Percentiles rank a stretch among this genome's conserved stretches.
Conservation (phyloP, 2,329 filamentous ascomycete genomes). For the Ascosphaera acerosa region DNA sequence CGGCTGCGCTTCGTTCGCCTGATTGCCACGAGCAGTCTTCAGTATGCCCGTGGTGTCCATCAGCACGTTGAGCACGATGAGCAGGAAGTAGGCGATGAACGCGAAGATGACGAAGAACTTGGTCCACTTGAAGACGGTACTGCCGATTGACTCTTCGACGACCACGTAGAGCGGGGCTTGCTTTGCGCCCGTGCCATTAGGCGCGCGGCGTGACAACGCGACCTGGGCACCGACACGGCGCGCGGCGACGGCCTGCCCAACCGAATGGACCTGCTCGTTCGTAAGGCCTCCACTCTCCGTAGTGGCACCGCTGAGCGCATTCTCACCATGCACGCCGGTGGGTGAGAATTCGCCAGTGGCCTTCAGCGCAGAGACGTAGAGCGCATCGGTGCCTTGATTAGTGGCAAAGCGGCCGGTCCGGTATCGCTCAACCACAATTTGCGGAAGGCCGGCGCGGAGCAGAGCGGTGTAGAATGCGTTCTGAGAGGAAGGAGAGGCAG, state of each 20-base stretch:
- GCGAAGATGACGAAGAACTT: slow-evolving; percentile 63
- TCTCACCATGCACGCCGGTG: not conserved
- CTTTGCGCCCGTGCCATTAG: slow-evolving; percentile 40
- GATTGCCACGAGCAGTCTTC: slow-evolving; percentile 47
- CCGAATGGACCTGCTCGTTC: slow-evolving; percentile 43
- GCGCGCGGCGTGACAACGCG: slow-evolving; percentile 20
- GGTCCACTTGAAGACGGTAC: slow-evolving; percentile 67
- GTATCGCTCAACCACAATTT: slow-evolving; percentile 76
- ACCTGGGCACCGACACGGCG: slow-evolving; percentile 41
- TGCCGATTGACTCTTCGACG: slow-evolving; percentile 67
- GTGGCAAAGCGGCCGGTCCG: slow-evolving; percentile 64
- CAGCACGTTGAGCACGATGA: slow-evolving; percentile 56
- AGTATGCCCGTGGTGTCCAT: slow-evolving; percentile 59
- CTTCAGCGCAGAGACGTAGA: slow-evolving; percentile 50
- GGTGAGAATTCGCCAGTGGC: not conserved
- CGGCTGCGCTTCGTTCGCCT: slow-evolving; percentile 66
- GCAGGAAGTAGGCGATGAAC: slow-evolving; percentile 50
- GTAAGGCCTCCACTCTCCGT: slow-evolving; percentile 20
- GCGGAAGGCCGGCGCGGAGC: slow-evolving; percentile 74
- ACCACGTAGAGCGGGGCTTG: slow-evolving; percentile 82
- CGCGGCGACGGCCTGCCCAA: slow-evolving; percentile 60
- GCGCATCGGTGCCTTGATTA: slow-evolving; percentile 50
- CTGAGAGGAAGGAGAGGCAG: slow-evolving; percentile 63
- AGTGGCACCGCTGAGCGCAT: not conserved
- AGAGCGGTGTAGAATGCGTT: slow-evolving; percentile 86